Evolutionary conservation across 2,329 filamentous ascomycete species (phyloP).

Genomic region (Cladophialophora chaetospira): DNA sequence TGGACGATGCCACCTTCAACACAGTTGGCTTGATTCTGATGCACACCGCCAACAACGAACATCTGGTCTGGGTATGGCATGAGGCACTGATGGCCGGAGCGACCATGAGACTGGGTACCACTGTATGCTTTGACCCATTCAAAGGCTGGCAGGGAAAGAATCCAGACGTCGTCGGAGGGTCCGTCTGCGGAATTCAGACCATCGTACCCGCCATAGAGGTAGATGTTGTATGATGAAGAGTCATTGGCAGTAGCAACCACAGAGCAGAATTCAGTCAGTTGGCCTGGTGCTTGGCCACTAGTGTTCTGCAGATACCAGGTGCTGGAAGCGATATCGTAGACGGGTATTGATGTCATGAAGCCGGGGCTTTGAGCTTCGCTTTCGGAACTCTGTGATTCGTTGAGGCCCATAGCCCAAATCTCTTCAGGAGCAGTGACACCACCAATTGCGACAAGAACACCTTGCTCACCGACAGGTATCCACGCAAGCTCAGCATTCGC

Average conservation of each 20-base stretch:
- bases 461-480: slow-evolving; percentile 47
- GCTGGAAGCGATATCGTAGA: slow-evolving; percentile 41
- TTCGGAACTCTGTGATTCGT: slow-evolving; percentile 22
- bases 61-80: slow-evolving; percentile 53
- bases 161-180: slow-evolving; percentile 39
- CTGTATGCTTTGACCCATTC: slow-evolving; percentile 38
- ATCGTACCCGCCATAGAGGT: slow-evolving; percentile 42
- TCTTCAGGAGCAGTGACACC: slow-evolving; percentile 36
- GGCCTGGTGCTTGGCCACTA: slow-evolving; percentile 39
- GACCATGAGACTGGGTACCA: slow-evolving; percentile 37
- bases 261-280: slow-evolving; percentile 45
- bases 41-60: slow-evolving; percentile 42
- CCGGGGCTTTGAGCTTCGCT: slow-evolving; percentile 30
- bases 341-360: slow-evolving; percentile 42
- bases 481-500: slow-evolving; percentile 69
- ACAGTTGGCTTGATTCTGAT: slow-evolving; percentile 28
- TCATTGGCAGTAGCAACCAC: slow-evolving; percentile 44
- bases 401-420: slow-evolving; percentile 28
- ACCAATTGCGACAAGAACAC: slow-evolving; percentile 44
- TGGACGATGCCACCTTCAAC: slow-evolving; percentile 45
- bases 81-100: slow-evolving; percentile 39
- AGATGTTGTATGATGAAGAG: slow-evolving; percentile 41
- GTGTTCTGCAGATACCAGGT: slow-evolving; percentile 47
- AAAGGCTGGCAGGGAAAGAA: slow-evolving; percentile 41
- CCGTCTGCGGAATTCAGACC: slow-evolving; percentile 36